Base-by-base conservation (phyloP, 2,329 filamentous ascomycete species). In the Microcera coccophila region DNA sequence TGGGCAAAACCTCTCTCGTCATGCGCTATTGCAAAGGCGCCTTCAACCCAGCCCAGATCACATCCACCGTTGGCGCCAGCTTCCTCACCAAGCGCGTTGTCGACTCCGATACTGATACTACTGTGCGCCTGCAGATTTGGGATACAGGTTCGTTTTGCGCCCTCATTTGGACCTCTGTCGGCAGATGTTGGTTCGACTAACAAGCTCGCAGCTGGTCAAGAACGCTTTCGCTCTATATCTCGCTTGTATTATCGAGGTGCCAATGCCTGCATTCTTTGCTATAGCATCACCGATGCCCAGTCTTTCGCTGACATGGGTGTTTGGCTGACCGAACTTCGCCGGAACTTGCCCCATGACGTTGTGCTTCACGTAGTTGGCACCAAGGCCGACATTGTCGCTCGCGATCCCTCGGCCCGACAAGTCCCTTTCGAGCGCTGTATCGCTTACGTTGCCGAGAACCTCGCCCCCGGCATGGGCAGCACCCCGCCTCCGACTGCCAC, bases 401-500 rank as follows among this genome's bases (percentile, higher is more conserved):
- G 85, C 55, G 89, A 96, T 49, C 90, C 91, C 4, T 75, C 77
- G 5, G 74, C 76, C 48, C 82, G 91, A 42, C 82, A 90, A 61
- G 89, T 98, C 5, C 88, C 90, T 16, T 97, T 97, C 63, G 91
- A 98, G 67, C 81, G 87, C 50, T 96, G 90, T 63, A 95, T 97
- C 60, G 89, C 88, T 36, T 98, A 96, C 66, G 89, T 96, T 29
- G 90, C 90, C 19, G 90, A 96, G 66, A 87, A 95, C 62, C 77
- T 95, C 2, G 87, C 87, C 42, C 87, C 90, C 0, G 79, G 81
- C 20, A 68, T 80, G 39, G 76, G 77, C 43, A 77, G 73, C 37
- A 87, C 85, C 12, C 85, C 84, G 5, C 84, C 85, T 0, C 74
- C 82, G 2, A 84, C 82, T 2, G 80, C 81, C 8, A 74, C 66